Base-by-base conservation (phyloP, 176 grass and related monocot genomes). In the Cenchrus americanus region DNA sequence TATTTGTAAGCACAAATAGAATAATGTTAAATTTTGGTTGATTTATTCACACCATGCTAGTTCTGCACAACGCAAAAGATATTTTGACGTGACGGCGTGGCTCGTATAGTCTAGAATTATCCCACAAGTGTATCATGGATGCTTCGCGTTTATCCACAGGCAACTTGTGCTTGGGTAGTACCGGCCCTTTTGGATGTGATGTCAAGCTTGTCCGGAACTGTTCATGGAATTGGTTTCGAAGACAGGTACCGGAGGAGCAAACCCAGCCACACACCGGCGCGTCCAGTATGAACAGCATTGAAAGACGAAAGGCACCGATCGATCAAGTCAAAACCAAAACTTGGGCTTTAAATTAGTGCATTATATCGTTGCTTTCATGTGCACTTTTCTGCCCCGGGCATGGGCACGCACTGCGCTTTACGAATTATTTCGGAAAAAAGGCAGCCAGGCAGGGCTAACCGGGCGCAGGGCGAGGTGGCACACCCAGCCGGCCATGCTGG, bases 351-450 rank as follows among this genome's bases (percentile, higher is more conserved):
- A 75, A 67, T 44, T 11, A 48, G 23, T 68, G 24, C 32, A 68
- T 42, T 80, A 57, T 61, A 23, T 10, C 30, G 64, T 69, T 62
- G 70, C 71, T 81, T 81, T 89, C 34, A n/a, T 71, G 47, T 76
- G 82, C 71, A 41, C 53, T 81, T 89, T 81, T 77, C 46, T 23
- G 58, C 34, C 71, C 69, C 8, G 34, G 41, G 77, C 22, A 85
- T 81, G 87, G 71, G 53, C 77, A 46, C 21, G 52, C 42, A 3
- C 17, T 52, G 76, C 87, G 15, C 82, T 84, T 80, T 75, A 49
- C 10, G 32, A n/a, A 65, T 79, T 12, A n/a, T 21, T 41, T 26
- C 12, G 15, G 62, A 75, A 14, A 3, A 40, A 50, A 74, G 68
- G 76, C 34, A 37, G 34, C 34, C 34, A 37, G 34, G 34, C 70